A percentile compares a stretch with the other conserved stretches of the same genome.
phyloP scores from a whole-genome alignment of 2,329 filamentous ascomycete genomes.

The Cercospora zeae-maydis region DNA sequence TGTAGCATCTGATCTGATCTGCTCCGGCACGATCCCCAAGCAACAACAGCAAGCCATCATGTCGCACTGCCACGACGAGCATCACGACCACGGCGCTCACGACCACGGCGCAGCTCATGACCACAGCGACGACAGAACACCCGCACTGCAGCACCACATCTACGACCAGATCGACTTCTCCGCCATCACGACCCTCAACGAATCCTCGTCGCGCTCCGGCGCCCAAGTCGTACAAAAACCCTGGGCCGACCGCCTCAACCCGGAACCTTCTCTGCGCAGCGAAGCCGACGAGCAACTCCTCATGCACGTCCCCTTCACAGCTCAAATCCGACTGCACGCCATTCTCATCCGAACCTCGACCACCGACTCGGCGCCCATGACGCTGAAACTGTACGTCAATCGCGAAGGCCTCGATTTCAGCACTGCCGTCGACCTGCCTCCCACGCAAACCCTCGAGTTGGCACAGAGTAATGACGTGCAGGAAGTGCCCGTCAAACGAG shows the following conservation, averaged over 20 bases:
- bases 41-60: constrained; percentile 27
- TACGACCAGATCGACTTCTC: constrained; percentile 92
- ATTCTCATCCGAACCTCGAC: constrained; percentile 79
- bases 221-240: constrained; percentile 80
- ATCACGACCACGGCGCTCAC: constrained; percentile 46
- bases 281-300: constrained; percentile 92
- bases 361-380: constrained; percentile 68
- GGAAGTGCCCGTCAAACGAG: constrained; percentile 83
- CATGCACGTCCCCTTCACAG: constrained; percentile 91
- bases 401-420: constrained; percentile 81
- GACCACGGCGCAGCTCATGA: constrained; percentile 62
- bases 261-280: constrained; percentile 73
- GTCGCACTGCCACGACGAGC: constrained; percentile 50
- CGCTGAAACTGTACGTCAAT: constrained; percentile 85
- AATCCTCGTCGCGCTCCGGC: constrained; percentile 65
- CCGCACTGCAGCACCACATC: constrained; percentile 82
- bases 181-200: constrained; percentile 79
- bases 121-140: constrained; percentile 87
- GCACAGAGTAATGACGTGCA: constrained; percentile 76
- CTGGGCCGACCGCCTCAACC: constrained; percentile 73
- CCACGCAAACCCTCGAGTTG: constrained; percentile 74
- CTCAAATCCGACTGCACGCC: constrained; percentile 87
- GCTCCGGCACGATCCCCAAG: background rate
- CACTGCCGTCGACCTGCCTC: constrained; percentile 55
- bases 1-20: background rate